Evolutionary conservation across 1,139 yeast genomes (phyloP).

Genomic region (Meyerozyma smithsonii): DNA sequence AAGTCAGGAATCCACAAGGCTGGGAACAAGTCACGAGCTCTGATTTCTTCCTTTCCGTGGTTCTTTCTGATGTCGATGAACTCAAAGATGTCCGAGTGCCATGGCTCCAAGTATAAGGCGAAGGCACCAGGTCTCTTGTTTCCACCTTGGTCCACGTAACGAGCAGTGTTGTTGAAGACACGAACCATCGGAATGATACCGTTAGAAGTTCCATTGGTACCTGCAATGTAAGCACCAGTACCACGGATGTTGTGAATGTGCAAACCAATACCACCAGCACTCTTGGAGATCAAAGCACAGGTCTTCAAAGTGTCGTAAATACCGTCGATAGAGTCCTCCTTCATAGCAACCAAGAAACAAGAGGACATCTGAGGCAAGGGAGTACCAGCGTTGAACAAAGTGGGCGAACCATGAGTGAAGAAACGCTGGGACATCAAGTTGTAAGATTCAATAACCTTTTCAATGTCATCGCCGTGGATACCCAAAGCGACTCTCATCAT

Average conservation of each 20-base stretch:
- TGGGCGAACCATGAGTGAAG: slow-evolving; percentile 55
- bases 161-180: slow-evolving; percentile 56
- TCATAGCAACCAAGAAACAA: slow-evolving; percentile 53
- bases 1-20: slow-evolving; percentile 60
- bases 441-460: slow-evolving; percentile 43
- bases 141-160: slow-evolving; percentile 62
- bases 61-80: slow-evolving; percentile 49
- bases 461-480: slow-evolving; percentile 40
- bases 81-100: slow-evolving; percentile 56
- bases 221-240: slow-evolving; percentile 46
- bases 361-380: slow-evolving; percentile 46
- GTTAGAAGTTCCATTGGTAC: slow-evolving; percentile 51
- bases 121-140: slow-evolving; percentile 62
- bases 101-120: slow-evolving; percentile 57
- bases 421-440: slow-evolving; percentile 46
- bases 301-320: slow-evolving; percentile 51
- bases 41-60: slow-evolving; percentile 53
- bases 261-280: slow-evolving; percentile 57
- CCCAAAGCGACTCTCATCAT: slow-evolving; percentile 52
- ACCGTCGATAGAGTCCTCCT: slow-evolving; percentile 56
- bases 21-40: slow-evolving; percentile 54
- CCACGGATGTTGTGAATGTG: slow-evolving; percentile 53
- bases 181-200: slow-evolving; percentile 58
- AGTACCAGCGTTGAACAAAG: slow-evolving; percentile 51
- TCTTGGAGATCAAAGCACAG: slow-evolving; percentile 52